Evolutionary conservation across 1,284 basidiomycete genomes (phyloP).

Genomic region (Pseudozyma pruni): DNA sequence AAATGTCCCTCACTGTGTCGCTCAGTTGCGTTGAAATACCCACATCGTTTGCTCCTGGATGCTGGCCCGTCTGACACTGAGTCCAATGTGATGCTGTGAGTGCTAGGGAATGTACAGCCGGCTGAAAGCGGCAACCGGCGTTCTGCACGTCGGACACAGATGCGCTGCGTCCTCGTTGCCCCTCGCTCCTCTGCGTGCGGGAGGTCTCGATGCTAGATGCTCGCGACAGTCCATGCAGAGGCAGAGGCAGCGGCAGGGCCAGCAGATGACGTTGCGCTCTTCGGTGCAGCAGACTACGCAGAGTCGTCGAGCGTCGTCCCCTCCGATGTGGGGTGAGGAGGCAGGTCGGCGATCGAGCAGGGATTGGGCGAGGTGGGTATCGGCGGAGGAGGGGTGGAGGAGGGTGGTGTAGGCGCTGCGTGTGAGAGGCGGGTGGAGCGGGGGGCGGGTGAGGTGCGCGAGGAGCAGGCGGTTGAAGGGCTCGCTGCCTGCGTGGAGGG

Average conservation of each 20-base stretch:
- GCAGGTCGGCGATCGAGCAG: conserved; percentile 17
- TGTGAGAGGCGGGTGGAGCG: conserved; percentile 42
- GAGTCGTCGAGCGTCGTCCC: conserved; percentile 29
- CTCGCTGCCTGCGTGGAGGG: conserved; percentile 24
- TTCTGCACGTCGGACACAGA: conserved; percentile 59
- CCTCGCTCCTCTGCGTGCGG: conserved; percentile 14
- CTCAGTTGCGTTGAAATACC: neutral
- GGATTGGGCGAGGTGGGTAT: conserved; percentile 16
- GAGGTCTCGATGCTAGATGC: conserved; percentile 53
- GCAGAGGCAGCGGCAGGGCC: conserved; percentile 66
- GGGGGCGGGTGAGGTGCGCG: conserved; percentile 37
- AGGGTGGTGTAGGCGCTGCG: conserved; percentile 38
- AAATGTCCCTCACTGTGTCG: too few relatives aligned
- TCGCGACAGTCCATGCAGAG: conserved; percentile 63
- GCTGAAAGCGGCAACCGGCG: conserved; percentile 56
- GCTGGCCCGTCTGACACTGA: too few relatives aligned
- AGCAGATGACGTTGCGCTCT: conserved; percentile 61
- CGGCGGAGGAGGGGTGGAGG: conserved; percentile 10
- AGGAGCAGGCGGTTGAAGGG: conserved; percentile 46
- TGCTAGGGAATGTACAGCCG: conserved; percentile 56
- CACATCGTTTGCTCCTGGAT: neutral
- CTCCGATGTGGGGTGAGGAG: neutral
- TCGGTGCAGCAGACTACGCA: conserved; percentile 44
- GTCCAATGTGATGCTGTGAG: too few relatives aligned
- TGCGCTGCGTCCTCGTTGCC: conserved; percentile 22